Conservation (phyloP, 257 asterid species). For the Hygrophila difformis region DNA sequence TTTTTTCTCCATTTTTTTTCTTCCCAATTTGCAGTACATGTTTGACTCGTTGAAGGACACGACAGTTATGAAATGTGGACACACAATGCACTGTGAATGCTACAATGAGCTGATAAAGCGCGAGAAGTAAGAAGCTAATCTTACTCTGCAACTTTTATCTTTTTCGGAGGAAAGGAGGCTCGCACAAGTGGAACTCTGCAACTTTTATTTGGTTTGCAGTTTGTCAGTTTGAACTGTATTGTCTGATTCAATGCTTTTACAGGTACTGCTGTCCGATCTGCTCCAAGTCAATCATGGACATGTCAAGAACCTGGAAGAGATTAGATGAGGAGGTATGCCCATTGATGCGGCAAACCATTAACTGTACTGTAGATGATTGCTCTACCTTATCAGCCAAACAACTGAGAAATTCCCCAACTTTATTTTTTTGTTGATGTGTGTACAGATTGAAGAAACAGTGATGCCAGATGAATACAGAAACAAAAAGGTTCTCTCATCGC, state of each 20-base stretch:
- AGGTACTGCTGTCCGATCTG: slow-evolving; percentile 96
- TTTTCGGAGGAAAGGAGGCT: too few species aligned
- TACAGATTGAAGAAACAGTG: slow-evolving; percentile 77
- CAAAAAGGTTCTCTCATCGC: slow-evolving; percentile 52
- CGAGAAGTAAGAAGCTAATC: slow-evolving; percentile 50
- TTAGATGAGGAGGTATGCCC: slow-evolving; percentile 26
- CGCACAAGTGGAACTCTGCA: too few species aligned
- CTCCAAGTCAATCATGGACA: slow-evolving; percentile 71
- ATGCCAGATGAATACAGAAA: slow-evolving; percentile 83
- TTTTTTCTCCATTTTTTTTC: too few species aligned
- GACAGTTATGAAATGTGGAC: slow-evolving; percentile 92
- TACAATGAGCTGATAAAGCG: slow-evolving; percentile 79
- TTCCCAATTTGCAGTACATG: slow-evolving; percentile 63
- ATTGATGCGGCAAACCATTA: too few species aligned
- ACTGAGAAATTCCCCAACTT: too few species aligned
- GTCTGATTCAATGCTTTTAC: not conserved
- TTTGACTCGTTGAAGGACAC: slow-evolving; percentile 89
- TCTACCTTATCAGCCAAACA: too few species aligned
- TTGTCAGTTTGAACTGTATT: slow-evolving; percentile 3
- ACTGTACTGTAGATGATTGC: too few species aligned
- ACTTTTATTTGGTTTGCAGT: not conserved
- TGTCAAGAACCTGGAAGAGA: slow-evolving; percentile 67
- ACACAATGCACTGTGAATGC: slow-evolving; percentile 91
- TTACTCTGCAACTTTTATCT: slow-evolving; percentile 7
- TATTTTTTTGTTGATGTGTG: not conserved